Evolutionary conservation across 805 yeast genomes (phyloP).

Genomic region (Metschnikowia corniflorae): DNA sequence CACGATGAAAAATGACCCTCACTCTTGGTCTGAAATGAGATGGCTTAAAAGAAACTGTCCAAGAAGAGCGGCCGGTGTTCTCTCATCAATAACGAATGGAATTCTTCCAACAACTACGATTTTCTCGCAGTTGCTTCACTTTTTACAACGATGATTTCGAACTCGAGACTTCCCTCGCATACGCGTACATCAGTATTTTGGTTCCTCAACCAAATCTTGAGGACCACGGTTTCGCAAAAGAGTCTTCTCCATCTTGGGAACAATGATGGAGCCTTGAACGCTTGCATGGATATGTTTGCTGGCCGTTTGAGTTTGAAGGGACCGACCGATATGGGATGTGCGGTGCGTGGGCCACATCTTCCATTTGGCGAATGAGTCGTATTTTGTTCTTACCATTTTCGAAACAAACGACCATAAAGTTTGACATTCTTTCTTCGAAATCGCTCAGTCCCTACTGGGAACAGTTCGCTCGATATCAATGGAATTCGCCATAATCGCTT

Average conservation of each 20-base stretch:
- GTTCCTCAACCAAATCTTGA: not conserved
- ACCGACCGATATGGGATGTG: conserved; percentile 2
- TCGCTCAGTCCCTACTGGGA: no score
- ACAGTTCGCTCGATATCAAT: conserved; percentile 1
- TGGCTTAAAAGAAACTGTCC: not conserved
- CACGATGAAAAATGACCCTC: conserved; percentile 1
- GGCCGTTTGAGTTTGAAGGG: not conserved
- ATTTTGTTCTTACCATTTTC: no score
- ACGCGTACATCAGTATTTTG: conserved; percentile 1
- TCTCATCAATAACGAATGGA: conserved; percentile 4
- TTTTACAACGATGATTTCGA: conserved; percentile 2
- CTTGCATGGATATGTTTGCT: not conserved
- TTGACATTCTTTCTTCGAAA: no score
- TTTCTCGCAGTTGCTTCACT: conserved; percentile 1
- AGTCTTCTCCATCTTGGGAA: conserved; percentile 3
- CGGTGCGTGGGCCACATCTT: conserved; percentile 5
- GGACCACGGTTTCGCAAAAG: conserved; percentile 1
- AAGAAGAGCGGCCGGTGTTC: conserved; percentile 1
- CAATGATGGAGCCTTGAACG: conserved; percentile 4
- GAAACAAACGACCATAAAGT: no score
- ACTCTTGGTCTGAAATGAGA: not conserved
- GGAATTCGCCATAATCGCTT: conserved; percentile 1
- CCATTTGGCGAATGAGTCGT: conserved; percentile 2
- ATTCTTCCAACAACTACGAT: conserved; percentile 1
- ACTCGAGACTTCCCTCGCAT: conserved; percentile 3